Evolutionary conservation across 129 eudicot species (phyloP), one percentile per base, ranked within the genome.

Genomic region (Tagetes erecta): DNA sequence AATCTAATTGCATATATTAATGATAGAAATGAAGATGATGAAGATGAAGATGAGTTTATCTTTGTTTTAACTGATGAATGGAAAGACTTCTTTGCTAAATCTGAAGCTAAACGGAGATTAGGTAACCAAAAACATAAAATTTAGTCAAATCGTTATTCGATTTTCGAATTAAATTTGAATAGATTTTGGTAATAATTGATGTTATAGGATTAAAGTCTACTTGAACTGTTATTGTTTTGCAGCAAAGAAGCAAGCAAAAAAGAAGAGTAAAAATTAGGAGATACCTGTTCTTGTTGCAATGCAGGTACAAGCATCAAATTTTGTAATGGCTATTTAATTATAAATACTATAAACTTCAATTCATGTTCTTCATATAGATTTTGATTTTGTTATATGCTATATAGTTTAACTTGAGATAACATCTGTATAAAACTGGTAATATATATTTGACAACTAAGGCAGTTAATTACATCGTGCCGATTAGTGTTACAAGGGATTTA

Each of bases 61-160:
- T 84, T 65, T 75, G 97, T 88, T 71, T 78, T 91, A 77, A 86
- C 95, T 13, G 97, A 88, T 72, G 97, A 91, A 83, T 88, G 92
- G 97, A 88, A 82, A 78, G 97, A 91, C 9, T 91, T 91, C 64
- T 88, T 91, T 77, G 92, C 90, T 47, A 88, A 88, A 86, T 86
- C 97, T 8, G 97, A 91, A 76, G 95, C 97, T 44, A 86, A 86
- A 82, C 82, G 92, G 83, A 82, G 81, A 82, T 81, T 44, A 75
- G 96, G 94, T 76, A 76, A 55, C 68, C 4, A 6, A 2, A 42
- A 41, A 5, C 5, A 2, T 6, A 42, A 8, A 5, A 20, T 20
- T 20, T 20, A 0, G 27, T 20, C 27, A 20, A 20, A 20, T 20
- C 27, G 27, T 20, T 20, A 20, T 20, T 20, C 27, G 0, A 20